Conservation (phyloP, 768 basidiomycete species). For the Xerocomellus amylosporus region DNA sequence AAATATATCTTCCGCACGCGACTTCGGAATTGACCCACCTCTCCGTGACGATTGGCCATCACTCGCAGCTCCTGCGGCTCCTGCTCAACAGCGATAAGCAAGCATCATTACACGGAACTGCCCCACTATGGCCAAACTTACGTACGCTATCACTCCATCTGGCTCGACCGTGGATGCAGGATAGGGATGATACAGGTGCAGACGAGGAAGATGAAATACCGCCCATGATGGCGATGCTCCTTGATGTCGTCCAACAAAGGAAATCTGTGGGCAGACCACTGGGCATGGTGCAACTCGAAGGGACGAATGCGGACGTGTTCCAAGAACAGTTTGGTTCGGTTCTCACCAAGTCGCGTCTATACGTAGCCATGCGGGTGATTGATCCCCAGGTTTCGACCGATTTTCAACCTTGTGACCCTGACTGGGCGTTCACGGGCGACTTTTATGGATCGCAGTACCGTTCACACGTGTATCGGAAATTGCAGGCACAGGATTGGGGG, state of each 20-base stretch:
- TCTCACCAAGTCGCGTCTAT: conserved; percentile 27
- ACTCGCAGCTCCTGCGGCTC: conserved; percentile 33
- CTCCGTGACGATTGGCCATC: conserved; percentile 32
- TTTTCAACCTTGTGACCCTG: conserved; percentile 19
- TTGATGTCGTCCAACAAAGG: conserved; percentile 33
- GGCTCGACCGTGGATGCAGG: conserved; percentile 28
- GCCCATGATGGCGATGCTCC: conserved; percentile 29
- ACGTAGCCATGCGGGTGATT: conserved; percentile 24
- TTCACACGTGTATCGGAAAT: conserved; percentile 28
- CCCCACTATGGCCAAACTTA: conserved; percentile 32
- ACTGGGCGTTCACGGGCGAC: conserved; percentile 28
- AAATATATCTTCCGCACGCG: conserved; percentile 33
- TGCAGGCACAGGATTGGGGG: conserved; percentile 29
- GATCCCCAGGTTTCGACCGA: conserved; percentile 16
- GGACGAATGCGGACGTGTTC: conserved; percentile 20
- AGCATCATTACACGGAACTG: conserved; percentile 31
- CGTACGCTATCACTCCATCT: conserved; percentile 30
- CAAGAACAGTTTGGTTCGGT: conserved; percentile 25
- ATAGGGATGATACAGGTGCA: conserved; percentile 30
- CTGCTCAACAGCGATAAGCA: conserved; percentile 35
- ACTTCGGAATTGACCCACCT: conserved; percentile 37
- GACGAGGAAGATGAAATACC: conserved; percentile 34
- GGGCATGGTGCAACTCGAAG: conserved; percentile 27
- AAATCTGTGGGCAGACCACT: conserved; percentile 30
- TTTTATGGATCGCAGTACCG: conserved; percentile 35